Evolutionary conservation across 2,329 filamentous ascomycete genomes (phyloP), one percentile per base, ranked within the genome.

Genomic region (Drechslerella stenobrocha): DNA sequence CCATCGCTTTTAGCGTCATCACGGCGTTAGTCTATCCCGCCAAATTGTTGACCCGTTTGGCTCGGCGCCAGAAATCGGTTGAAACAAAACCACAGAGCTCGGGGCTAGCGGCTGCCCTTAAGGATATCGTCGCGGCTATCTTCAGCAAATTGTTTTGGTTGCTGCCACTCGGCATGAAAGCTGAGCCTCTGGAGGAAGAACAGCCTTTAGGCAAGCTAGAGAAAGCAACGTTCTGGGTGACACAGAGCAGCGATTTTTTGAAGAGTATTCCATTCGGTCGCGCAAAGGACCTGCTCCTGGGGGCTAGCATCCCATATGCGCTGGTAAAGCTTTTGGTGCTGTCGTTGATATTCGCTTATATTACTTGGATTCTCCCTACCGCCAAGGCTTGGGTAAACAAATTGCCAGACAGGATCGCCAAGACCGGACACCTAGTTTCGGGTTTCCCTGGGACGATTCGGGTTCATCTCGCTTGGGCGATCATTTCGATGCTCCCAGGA

Each of bases 61-160:
- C 51, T 24, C 7, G 32, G 23, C 34, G 26, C 9, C 48, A 58
- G 22, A 32, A 59, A 34, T 44, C 61, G 5, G 34, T 48, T 28
- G n/a, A 23, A 20, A 37, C 5, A 11, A 30, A 30, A 11, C n/a
- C n/a, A n/a, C n/a, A n/a, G n/a, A n/a, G n/a, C n/a, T n/a, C n/a
- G n/a, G n/a, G n/a, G n/a, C n/a, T n/a, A n/a, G n/a, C n/a, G n/a
- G n/a, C n/a, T n/a, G 42, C n/a, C 11, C 3, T 59, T 2, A 37
- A 3, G 24, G 26, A 18, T 20, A 32, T 23, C 22, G 6, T 59
- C 22, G 20, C 24, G 8, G 26, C 23, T 20, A 20, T 45, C 2
- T 4, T 55, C 8, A 37, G 44, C 34, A 35, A n/a, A n/a, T 8
- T 55, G 15, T 13, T 20, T 5, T 8, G 2, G n/a, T 51, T 52